Evolutionary conservation across 2,329 filamentous ascomycete genomes (phyloP).

Genomic region (Colletotrichum kahawae): DNA sequence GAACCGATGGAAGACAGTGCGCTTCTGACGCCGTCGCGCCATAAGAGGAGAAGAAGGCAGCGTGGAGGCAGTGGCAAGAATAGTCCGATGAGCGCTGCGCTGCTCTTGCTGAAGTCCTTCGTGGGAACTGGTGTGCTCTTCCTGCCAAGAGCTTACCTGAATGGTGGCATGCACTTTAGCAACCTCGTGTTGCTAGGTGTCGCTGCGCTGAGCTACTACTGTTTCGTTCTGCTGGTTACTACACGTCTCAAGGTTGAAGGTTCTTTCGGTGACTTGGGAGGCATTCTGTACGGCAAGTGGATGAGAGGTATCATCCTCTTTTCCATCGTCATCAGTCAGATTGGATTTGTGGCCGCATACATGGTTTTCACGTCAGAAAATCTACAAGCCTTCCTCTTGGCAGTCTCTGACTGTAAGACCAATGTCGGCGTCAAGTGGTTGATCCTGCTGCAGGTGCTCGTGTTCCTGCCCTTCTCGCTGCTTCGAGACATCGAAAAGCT

Average conservation of each 20-base stretch:
- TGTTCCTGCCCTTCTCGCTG: conserved; percentile 93
- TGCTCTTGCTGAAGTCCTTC: conserved; percentile 94
- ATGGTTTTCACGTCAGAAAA: conserved; percentile 98
- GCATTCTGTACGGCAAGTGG: conserved; percentile 86
- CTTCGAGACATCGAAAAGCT: conserved; percentile 98
- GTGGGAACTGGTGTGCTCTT: conserved; percentile 96
- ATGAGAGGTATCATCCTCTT: conserved; percentile 86
- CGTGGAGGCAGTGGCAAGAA: conserved; percentile 78
- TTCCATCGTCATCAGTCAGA: conserved; percentile 93
- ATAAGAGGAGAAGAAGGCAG: conserved; percentile 77
- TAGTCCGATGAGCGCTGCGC: conserved; percentile 76
- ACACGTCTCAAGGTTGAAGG: conserved; percentile 85
- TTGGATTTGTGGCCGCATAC: conserved; percentile 93
- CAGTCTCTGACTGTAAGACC: conserved; percentile 86
- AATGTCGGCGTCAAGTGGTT: conserved; percentile 87
- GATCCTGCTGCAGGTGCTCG: conserved; percentile 92
- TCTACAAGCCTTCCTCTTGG: conserved; percentile 90
- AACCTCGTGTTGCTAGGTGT: conserved; percentile 88
- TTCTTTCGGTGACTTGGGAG: conserved; percentile 98
- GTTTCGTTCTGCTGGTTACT: conserved; percentile 91
- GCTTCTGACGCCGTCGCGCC: conserved; percentile 76
- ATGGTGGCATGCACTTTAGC: conserved; percentile 97
- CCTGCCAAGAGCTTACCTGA: conserved; percentile 89
- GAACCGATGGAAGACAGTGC: conserved; percentile 90
- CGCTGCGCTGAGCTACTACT: conserved; percentile 91